phyloP scores from a whole-genome alignment of 768 basidiomycete genomes.

The Suillus weaverae region DNA sequence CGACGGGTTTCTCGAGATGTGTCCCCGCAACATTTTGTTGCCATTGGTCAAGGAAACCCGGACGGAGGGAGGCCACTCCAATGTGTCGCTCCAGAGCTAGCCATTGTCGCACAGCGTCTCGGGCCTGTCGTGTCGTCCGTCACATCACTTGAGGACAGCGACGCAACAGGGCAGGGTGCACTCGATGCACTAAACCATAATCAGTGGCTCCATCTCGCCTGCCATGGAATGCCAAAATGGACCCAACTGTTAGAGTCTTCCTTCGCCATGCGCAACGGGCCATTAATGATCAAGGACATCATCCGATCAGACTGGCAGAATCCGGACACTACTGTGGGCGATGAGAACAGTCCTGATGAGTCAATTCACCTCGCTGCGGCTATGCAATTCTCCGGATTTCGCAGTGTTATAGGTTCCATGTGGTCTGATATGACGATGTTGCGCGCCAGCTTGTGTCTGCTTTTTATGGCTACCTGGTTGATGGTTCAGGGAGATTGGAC shows the following conservation, averaged over 20 bases:
- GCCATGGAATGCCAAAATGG: conserved; percentile 26
- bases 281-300: conserved; percentile 22
- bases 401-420: conserved; percentile 23
- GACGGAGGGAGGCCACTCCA: conserved; percentile 7
- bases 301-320: conserved; percentile 13
- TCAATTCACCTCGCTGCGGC: conserved; percentile 23
- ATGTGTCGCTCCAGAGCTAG: conserved; percentile 17
- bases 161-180: conserved; percentile 16
- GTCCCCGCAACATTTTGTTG: conserved; percentile 3
- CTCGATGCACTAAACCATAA: conserved; percentile 17
- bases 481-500: conserved; percentile 3
- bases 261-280: conserved; percentile 7
- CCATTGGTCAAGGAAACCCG: conserved; percentile 21
- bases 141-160: conserved; percentile 11
- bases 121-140: conserved; percentile 11
- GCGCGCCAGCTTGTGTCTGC: not conserved
- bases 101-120: conserved; percentile 8
- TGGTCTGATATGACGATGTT: conserved; percentile 15
- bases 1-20: not conserved
- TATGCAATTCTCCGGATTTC: conserved; percentile 21
- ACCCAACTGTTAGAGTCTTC: conserved; percentile 15
- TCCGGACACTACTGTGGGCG: conserved; percentile 23
- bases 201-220: conserved; percentile 32
- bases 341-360: conserved; percentile 17
- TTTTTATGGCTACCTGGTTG: conserved; percentile 4